Evolutionary conservation across 78 protist genomes (phyloP).

Genomic region (Dictyostelium intermedium): DNA sequence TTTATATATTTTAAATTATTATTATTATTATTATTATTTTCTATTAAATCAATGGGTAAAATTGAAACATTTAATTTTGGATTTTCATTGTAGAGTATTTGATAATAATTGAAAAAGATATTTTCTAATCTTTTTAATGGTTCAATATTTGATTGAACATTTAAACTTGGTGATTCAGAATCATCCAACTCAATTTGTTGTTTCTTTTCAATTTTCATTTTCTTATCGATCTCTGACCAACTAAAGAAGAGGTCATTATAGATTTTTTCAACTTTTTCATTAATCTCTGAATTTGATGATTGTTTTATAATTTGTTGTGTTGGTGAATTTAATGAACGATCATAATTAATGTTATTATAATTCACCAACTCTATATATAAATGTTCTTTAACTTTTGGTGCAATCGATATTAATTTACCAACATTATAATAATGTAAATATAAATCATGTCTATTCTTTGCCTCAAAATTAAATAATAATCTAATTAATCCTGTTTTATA

Average conservation of each 20-base stretch:
- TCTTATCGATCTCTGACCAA: not conserved
- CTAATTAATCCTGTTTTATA: constrained; percentile 53
- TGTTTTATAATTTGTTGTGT: not conserved
- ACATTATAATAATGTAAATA: constrained; percentile 35
- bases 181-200: not conserved
- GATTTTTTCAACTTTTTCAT: not conserved
- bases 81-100: constrained; percentile 25
- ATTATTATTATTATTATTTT: not conserved
- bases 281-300: not conserved
- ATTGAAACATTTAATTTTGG: constrained; percentile 40
- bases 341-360: not conserved
- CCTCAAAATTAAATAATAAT: constrained; percentile 24
- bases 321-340: not conserved
- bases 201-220: not conserved
- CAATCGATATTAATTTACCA: constrained; percentile 11
- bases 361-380: constrained; percentile 28
- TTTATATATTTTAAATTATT: not conserved
- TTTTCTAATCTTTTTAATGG: constrained; percentile 30
- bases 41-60: constrained; percentile 12
- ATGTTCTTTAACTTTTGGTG: constrained; percentile 16
- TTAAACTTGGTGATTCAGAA: not conserved
- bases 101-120: constrained; percentile 27
- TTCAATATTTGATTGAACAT: not conserved
- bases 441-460: constrained; percentile 20
- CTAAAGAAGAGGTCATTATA: not conserved